These are phyloP conservation scores for Fusarium udum DNA, from an alignment of 2,329 filamentous ascomycete genomes.

Conservation along the genomic window DNA sequence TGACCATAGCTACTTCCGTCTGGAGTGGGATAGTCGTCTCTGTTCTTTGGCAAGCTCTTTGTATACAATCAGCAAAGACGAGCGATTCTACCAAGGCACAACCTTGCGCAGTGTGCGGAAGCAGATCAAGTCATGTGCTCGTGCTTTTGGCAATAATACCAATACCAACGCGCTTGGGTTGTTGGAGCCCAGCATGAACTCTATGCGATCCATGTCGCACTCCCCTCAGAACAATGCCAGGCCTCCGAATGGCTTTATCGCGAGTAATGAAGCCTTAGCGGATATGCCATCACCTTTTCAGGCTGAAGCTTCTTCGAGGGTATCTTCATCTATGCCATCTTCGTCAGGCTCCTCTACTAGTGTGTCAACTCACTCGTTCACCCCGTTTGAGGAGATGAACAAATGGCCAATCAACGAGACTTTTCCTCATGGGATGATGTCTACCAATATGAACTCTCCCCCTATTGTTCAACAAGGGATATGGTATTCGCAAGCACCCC, in stretches of 20 bases:
- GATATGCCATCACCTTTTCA: slow-evolving; percentile 25
- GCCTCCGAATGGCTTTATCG: slow-evolving; percentile 5
- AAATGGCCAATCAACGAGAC: slow-evolving; percentile 42
- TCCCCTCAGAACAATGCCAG: slow-evolving; percentile 32
- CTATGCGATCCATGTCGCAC: slow-evolving; percentile 32
- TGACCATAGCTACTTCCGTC: slow-evolving; percentile 32
- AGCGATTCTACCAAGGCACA: slow-evolving; percentile 42
- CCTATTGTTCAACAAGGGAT: slow-evolving; percentile 34
- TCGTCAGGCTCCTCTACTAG: slow-evolving; percentile 39
- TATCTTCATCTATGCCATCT: slow-evolving; percentile 39
- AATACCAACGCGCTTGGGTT: slow-evolving; percentile 32
- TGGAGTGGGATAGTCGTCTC: slow-evolving; percentile 40
- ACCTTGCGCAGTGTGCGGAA: slow-evolving; percentile 41
- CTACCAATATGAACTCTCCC: slow-evolving; percentile 27
- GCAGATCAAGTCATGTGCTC: slow-evolving; percentile 43
- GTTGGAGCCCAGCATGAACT: slow-evolving; percentile 27
- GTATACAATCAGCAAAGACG: slow-evolving; percentile 42
- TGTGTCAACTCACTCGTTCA: slow-evolving; percentile 35
- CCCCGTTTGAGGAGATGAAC: slow-evolving; percentile 34
- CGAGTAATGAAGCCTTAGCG: slow-evolving; percentile 3
- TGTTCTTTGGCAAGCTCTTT: slow-evolving; percentile 40
- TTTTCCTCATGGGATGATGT: slow-evolving; percentile 38
- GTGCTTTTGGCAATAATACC: slow-evolving; percentile 28
- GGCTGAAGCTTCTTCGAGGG: slow-evolving; percentile 24
- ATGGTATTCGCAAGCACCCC: slow-evolving; percentile 46